Conservation (phyloP, 2,329 filamentous ascomycete species). For the Trichoderma aggressivum region DNA sequence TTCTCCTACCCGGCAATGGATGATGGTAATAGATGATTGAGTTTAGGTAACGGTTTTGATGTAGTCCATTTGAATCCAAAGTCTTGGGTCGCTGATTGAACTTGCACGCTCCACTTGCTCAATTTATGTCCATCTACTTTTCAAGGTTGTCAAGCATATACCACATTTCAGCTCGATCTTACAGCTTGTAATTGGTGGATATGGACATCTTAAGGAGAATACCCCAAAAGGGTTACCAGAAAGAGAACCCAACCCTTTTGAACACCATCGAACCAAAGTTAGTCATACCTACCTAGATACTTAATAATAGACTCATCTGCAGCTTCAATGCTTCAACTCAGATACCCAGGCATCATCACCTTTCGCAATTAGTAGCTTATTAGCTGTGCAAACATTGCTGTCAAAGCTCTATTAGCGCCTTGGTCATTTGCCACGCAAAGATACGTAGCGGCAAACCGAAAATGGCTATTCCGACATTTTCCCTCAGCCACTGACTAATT, state of each 20-base stretch:
- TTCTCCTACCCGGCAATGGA: neutral
- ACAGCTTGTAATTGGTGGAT: neutral
- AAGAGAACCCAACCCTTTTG: neutral
- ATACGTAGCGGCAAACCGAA: neutral
- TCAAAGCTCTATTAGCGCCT: neutral
- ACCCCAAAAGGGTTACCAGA: neutral
- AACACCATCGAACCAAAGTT: neutral
- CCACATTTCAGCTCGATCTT: neutral
- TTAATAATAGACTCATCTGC: neutral
- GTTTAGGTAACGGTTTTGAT: neutral
- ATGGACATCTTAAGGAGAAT: neutral
- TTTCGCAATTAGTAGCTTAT: neutral
- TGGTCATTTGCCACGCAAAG: neutral
- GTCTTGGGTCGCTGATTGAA: neutral
- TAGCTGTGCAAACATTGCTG: too few species aligned
- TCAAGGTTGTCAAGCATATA: neutral
- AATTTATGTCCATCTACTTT: neutral
- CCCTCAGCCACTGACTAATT: conserved; percentile 17
- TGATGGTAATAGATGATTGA: neutral
- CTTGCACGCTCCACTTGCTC: neutral
- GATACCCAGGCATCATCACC: neutral
- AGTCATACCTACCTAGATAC: too few species aligned
- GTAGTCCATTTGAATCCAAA: neutral
- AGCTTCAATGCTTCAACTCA: neutral
- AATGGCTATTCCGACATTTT: conserved; percentile 4